Base-by-base conservation (phyloP, 306 rosid genomes). In the Lathyrus tuberosus region DNA sequence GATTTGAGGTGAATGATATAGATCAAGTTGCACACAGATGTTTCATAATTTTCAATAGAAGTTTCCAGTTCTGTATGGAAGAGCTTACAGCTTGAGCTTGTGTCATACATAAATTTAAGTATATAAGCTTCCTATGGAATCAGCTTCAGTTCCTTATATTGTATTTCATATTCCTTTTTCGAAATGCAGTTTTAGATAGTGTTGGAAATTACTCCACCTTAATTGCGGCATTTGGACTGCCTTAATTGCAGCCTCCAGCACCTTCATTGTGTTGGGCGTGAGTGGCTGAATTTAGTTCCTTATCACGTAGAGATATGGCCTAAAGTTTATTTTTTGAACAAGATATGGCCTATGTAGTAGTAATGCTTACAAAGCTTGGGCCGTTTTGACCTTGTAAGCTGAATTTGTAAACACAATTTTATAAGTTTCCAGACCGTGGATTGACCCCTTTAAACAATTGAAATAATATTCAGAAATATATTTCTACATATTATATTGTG, bases 11-110 rank as follows among this genome's bases (percentile, higher is more conserved):
- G 53, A 47, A 6, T 47, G 22, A 15, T 47, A 47, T 26, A 3
- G 53, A 47, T 47, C 53, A 1, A 20, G 22, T 47, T 15, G 69
- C 12, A 17, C 12, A 44, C 59, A 59, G n/a, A 51, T 4, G 63
- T 14, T 51, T 74, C 56, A 10, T 43, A 52, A 9, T 31, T 57
- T n/a, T 42, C 6, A 28, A 54, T 51, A 7, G 26, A 62, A 62
- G 52, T 42, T 77, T 54, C 52, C 49, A 37, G 81, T 71, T 77
- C 58, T 43, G 54, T 53, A 49, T 49, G 43, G 70, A 57, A 41
- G 65, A 67, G 44, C 54, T 60, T 78, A 18, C 53, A 37, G 54
- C 79, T 33, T 49, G 44, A 51, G 53, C 8, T 51, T 67, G 15
- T 61, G 60, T 68, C 42, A 67, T 41, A n/a, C 22, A 9, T 57